Base-by-base conservation (phyloP, 306 rosid genomes). In the Vigna reflexopilosa region DNA sequence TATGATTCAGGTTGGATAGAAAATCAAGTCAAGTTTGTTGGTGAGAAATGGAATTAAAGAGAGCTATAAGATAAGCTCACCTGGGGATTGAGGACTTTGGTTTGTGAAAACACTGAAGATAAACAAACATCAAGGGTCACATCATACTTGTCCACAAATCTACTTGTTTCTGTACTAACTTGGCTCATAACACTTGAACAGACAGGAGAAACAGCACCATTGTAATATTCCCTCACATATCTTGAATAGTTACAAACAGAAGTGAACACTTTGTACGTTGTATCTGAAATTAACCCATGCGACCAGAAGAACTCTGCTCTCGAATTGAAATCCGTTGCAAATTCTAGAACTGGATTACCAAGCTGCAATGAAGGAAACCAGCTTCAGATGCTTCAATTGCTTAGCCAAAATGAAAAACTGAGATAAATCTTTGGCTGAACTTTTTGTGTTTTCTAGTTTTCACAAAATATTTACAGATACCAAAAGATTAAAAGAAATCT, bases 71-170 rank as follows among this genome's bases (percentile, higher is more conserved):
- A 49, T 28, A 50, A 81, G 54, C 79, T 73, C 73, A 88, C 91
- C 77, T 86, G 85, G 49, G 86, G 86, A 72, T 68, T 85, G 80
- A 86, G 93, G 92, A 80, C 71, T 48, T 90, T 89, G 44, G 89
- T 83, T 76, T 92, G 93, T 22, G 91, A 86, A 67, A 88, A 86
- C 26, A 89, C 90, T 4, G 93, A 88, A 32, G 95, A 80, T 61
- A 90, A 83, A 72, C 97, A 92, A 51, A 90, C 93, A 81, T 92
- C 95, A 52, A 92, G 96, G n/a, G 97, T 88, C 10, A 90, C 95
- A 85, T 88, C 95, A 38, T 90, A 88, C 42, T 88, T 88, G 85
- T 90, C 95, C 71, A 90, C 91, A 71, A 88, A 90, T 76, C 88
- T 87, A 79, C 97, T 92, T 9, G 96, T 92, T 85, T 92, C 95